Evolutionary conservation across 495 filamentous ascomycete genomes (phyloP), one percentile per base, ranked within the genome.

Genomic region (Penicillium flavigenum): DNA sequence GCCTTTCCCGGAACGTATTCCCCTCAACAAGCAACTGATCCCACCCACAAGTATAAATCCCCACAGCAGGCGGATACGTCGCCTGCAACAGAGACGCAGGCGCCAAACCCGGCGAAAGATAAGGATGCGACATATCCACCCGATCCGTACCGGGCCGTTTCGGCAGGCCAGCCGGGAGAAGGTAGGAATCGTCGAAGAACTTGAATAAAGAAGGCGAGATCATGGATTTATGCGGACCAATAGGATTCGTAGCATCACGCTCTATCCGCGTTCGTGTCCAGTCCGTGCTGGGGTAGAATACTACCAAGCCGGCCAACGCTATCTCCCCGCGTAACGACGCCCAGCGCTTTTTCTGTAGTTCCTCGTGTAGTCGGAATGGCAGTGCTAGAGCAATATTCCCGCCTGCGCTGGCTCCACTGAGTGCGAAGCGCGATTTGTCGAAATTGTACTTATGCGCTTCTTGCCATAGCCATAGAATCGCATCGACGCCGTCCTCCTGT

Each of bases 311-410:
- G 10, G 72, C 60, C 47, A 80, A 69, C 9, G 7, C n/a, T 64
- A 41, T 65, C 60, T 51, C 20, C 53, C n/a, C 22, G 41, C 36
- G 16, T 39, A 44, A 36, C 26, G 29, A 32, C 20, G 27, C 6
- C 41, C 42, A 41, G 27, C 51, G 55, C 46, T 34, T 60, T 5
- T 65, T 57, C 44, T 55, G 47, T 0, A 73, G 47, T 26, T 64
- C 57, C 11, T 64, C 54, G 8, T 79, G 62, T 0, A 92, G 67
- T 22, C 83, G 76, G 5, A 94, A 70, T 0, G 86, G 84, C 0
- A 89, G 81, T 0, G 88, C 88, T 56, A 92, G 82, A 8, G 81
- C 78, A 51, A 92, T 82, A 62, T 92, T 95, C 5, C 82, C 91
- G 1, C 90, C 90, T 2, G 88, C 86, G 0, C 83, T 87, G 65